Evolutionary conservation across 2,329 filamentous ascomycete species (phyloP).

Genomic region (Scortechinia acanthostroma): DNA sequence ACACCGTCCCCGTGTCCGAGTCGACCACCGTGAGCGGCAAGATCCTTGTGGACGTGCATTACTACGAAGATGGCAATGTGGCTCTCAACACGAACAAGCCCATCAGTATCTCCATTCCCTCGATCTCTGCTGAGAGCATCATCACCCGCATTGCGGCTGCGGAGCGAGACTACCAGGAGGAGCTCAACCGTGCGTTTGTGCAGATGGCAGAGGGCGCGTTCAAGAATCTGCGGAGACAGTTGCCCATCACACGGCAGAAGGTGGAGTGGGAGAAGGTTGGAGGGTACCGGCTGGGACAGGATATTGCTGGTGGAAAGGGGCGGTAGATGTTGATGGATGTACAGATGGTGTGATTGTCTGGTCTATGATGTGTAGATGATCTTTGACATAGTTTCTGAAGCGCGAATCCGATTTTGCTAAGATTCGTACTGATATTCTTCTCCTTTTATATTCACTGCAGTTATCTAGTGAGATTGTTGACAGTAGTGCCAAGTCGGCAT

Average conservation of each 20-base stretch:
- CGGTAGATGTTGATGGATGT: slow-evolving; percentile 2
- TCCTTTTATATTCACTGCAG: too few relatives aligned
- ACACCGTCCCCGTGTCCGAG: slow-evolving; percentile 39
- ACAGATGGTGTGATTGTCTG: too few relatives aligned
- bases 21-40: slow-evolving; percentile 41
- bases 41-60: slow-evolving; percentile 63
- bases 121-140: slow-evolving; percentile 37
- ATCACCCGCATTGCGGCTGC: slow-evolving; percentile 46
- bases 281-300: slow-evolving; percentile 48
- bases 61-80: slow-evolving; percentile 69
- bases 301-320: slow-evolving; percentile 7
- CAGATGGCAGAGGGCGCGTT: slow-evolving; percentile 59
- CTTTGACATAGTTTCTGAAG: too few relatives aligned
- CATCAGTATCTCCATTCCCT: slow-evolving; percentile 31
- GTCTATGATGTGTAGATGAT: too few relatives aligned
- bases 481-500: too few relatives aligned
- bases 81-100: slow-evolving; percentile 55
- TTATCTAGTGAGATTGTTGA: too few relatives aligned
- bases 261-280: slow-evolving; percentile 69
- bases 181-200: slow-evolving; percentile 57
- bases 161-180: slow-evolving; percentile 63
- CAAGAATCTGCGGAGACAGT: slow-evolving; percentile 56
- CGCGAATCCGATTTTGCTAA: too few relatives aligned
- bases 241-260: slow-evolving; percentile 65
- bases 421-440: too few relatives aligned